Evolutionary conservation across 805 yeast species (phyloP), one percentile per base, ranked within the genome.

Genomic region (Grigorovia yakushimaensis): DNA sequence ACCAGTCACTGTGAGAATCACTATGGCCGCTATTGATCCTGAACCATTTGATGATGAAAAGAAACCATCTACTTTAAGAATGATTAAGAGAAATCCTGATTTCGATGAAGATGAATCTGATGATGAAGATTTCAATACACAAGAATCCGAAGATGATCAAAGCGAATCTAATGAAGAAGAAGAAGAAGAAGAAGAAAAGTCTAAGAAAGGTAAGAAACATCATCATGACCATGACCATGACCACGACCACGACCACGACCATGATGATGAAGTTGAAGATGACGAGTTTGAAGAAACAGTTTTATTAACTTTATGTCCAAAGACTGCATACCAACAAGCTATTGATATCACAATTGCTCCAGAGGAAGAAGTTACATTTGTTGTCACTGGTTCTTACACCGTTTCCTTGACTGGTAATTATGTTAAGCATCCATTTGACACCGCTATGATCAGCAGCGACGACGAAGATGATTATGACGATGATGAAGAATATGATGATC

Each of bases 1-100:
- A 66, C 96, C 97, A 45, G 84, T 86, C 56, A 83, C 97, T 52
- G 80, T 91, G 57, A 85, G 95, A 70, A 67, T 91, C 60, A 89
- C 98, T 46, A 77, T 91, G 78, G 98, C 96, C 53, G 95, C 98
- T 51, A 75, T 93, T 60, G 96, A 91, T 70, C 95, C 96, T 53
- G 85, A 81, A 61, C 61, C 68, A 42, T 76, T 94, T 27, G 80
- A 78, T 57, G 96, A 88, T 59, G 88, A 82, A 54, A 80, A 75
- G 55, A 82, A 77, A 58, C 97, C 98, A 55, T 81, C 95, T 30
- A 88, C 96, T 59, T 76, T 93, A 63, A 84, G 95, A 73, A 77
- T 91, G 62, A 77, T 91, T 65, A 88, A 87, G 78, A 81, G 81
- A 63, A 65, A 74, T 65, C 73, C 72, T 54, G 75, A 71, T 42